Conservation (phyloP, 805 yeast species). For the Candida bentonensis region DNA sequence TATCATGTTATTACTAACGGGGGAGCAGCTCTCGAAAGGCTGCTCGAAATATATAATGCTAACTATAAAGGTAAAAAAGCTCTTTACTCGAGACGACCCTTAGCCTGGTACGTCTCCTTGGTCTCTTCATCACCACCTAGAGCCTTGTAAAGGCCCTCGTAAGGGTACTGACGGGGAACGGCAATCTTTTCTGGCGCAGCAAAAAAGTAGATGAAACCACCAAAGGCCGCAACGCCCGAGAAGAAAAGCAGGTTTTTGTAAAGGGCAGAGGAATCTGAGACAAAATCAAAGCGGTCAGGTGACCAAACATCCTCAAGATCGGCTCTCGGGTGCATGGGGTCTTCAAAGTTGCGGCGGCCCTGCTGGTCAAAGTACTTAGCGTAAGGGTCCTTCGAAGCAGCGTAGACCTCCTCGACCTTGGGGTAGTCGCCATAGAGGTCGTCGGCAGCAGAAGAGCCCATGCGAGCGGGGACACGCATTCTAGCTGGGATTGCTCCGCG, state of each 20-base stretch:
- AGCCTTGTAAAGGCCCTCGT: constrained; percentile 59
- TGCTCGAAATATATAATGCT: too few relatives aligned
- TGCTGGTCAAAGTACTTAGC: constrained; percentile 66
- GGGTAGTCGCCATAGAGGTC: constrained; percentile 37
- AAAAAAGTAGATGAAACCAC: constrained; percentile 32
- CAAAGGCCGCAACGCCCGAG: constrained; percentile 25
- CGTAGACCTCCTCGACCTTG: constrained; percentile 40
- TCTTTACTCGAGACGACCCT: too few relatives aligned
- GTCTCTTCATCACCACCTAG: constrained; percentile 41
- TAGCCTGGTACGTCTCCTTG: constrained; percentile 19
- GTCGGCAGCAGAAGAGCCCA: constrained; percentile 1
- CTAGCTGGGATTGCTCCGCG: too few relatives aligned
- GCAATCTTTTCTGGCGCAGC: constrained; percentile 56
- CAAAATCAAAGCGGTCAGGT: constrained; percentile 56
- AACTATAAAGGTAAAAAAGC: too few relatives aligned
- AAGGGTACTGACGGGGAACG: constrained; percentile 61
- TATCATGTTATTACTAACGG: too few relatives aligned
- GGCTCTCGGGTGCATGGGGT: constrained; percentile 56
- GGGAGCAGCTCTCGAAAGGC: too few relatives aligned
- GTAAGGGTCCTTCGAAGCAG: constrained; percentile 59
- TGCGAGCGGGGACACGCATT: too few relatives aligned
- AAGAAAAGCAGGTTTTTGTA: constrained; percentile 43
- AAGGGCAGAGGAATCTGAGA: constrained; percentile 46
- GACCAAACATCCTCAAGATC: constrained; percentile 78
- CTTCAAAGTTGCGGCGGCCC: constrained; percentile 63